phyloP scores from a whole-genome alignment of 2,329 filamentous ascomycete species.

The Clarireedia hainanense region DNA sequence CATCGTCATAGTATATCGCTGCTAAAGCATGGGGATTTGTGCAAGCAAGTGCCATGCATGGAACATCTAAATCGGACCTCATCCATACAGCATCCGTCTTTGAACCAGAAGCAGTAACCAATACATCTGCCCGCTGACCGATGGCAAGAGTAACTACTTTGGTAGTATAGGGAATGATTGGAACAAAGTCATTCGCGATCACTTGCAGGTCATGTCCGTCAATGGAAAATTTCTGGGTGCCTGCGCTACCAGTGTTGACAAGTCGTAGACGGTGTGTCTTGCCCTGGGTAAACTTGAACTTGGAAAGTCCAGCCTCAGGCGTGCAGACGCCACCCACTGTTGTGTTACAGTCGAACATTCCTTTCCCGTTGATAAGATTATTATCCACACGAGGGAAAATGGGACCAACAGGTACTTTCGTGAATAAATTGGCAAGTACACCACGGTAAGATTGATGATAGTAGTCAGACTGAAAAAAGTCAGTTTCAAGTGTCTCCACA shows the following conservation, averaged over 20 bases:
- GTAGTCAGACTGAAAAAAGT: slow-evolving; percentile 24
- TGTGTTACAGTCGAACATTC: slow-evolving; percentile 11
- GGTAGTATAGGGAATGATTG: slow-evolving; percentile 46
- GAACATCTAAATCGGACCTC: slow-evolving; percentile 40
- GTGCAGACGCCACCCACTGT: slow-evolving; percentile 4
- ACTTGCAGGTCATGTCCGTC: slow-evolving; percentile 50
- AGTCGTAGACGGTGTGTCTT: slow-evolving; percentile 38
- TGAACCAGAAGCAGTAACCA: slow-evolving; percentile 42
- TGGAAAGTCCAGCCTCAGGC: slow-evolving; percentile 16
- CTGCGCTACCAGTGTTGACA: slow-evolving; percentile 36
- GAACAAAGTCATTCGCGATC: slow-evolving; percentile 48
- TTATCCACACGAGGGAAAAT: slow-evolving; percentile 13
- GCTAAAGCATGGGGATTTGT: slow-evolving; percentile 46
- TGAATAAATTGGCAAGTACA: not conserved
- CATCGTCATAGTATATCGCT: slow-evolving; percentile 34
- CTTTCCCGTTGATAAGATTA: slow-evolving; percentile 22
- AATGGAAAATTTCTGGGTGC: slow-evolving; percentile 35
- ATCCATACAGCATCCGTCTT: slow-evolving; percentile 49
- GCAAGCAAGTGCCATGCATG: slow-evolving; percentile 36
- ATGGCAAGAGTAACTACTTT: slow-evolving; percentile 37
- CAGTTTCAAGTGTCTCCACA: not conserved
- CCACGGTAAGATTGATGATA: slow-evolving; percentile 35
- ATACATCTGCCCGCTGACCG: slow-evolving; percentile 38
- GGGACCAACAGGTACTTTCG: slow-evolving; percentile 1
- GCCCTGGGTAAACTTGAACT: slow-evolving; percentile 32